Evolutionary conservation across 108 stramenopile species (phyloP).

Genomic region (Stephanodiscus triporus): DNA sequence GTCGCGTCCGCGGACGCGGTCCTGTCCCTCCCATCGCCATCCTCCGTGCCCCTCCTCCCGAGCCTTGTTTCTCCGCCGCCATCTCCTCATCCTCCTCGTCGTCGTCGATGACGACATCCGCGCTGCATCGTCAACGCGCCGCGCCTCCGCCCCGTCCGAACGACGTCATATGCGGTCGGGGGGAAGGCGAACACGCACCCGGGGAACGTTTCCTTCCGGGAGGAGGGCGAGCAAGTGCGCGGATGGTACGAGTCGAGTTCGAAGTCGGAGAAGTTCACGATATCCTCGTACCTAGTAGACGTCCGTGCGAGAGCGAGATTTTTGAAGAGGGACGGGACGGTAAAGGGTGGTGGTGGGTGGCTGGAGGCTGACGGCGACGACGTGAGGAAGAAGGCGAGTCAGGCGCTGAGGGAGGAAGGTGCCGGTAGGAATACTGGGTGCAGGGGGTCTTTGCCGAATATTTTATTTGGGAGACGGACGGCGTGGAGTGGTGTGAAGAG

Average conservation of each 20-base stretch:
- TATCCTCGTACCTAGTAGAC: conserved; percentile 36
- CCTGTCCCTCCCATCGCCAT: not conserved
- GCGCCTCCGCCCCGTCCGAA: conserved; percentile 11
- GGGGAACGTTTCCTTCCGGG: conserved; percentile 42
- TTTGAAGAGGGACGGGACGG: conserved; percentile 37
- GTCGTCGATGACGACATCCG: not conserved
- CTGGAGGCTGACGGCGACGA: conserved; percentile 49
- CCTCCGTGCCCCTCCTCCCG: not conserved
- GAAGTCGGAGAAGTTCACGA: conserved; percentile 48
- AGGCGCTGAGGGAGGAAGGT: conserved; percentile 59
- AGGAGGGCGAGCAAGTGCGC: conserved; percentile 41
- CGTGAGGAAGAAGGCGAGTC: conserved; percentile 58
- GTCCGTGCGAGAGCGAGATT: conserved; percentile 54
- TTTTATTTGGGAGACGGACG: no score
- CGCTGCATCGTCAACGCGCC: not conserved
- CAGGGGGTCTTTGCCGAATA: no score
- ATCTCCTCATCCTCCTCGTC: conserved; percentile 12
- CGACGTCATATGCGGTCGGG: conserved; percentile 52
- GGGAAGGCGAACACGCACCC: conserved; percentile 51
- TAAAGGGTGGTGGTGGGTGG: conserved; percentile 32
- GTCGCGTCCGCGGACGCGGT: not conserved
- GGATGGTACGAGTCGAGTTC: conserved; percentile 43
- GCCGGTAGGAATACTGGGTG: no score
- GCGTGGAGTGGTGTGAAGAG: no score
- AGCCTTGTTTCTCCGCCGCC: not conserved